Percentiles rank a stretch among this genome's conserved stretches.
Conservation (phyloP, 2,329 filamentous ascomycete genomes). For the Trichoderma atroviride region DNA sequence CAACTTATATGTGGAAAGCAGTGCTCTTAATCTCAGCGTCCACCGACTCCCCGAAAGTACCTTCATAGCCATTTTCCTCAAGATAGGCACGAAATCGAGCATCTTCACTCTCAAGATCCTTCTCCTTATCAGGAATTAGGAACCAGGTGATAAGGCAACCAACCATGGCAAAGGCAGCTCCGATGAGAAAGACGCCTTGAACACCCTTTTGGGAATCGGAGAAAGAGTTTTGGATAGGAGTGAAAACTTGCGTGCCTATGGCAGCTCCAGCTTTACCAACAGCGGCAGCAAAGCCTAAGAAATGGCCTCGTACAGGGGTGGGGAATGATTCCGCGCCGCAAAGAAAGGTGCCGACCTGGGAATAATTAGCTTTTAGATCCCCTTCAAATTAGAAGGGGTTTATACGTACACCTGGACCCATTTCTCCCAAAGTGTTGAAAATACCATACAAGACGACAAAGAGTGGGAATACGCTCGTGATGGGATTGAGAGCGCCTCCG, state of each 20-base stretch:
- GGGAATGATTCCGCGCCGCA: slow-evolving; percentile 47
- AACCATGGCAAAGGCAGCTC: slow-evolving; percentile 34
- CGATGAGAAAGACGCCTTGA: slow-evolving; percentile 36
- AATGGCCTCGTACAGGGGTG: slow-evolving; percentile 53
- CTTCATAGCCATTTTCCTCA: slow-evolving; percentile 29
- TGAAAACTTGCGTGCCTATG: slow-evolving; percentile 45
- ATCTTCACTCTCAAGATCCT: slow-evolving; percentile 31
- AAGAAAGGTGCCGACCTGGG: slow-evolving; percentile 42
- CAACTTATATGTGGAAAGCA: neutral
- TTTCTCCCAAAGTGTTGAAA: slow-evolving; percentile 42
- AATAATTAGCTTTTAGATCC: neutral
- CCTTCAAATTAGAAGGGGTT: slow-evolving; percentile 31
- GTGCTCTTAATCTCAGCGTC: neutral
- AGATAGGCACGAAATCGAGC: slow-evolving; percentile 30
- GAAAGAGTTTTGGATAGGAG: slow-evolving; percentile 31
- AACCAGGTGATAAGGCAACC: slow-evolving; percentile 35
- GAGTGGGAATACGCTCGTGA: slow-evolving; percentile 51
- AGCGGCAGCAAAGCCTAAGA: slow-evolving; percentile 53
- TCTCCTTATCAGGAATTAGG: slow-evolving; percentile 32
- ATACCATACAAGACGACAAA: slow-evolving; percentile 57
- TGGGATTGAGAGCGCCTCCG: slow-evolving; percentile 49
- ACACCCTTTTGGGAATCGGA: slow-evolving; percentile 32
- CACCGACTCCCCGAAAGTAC: neutral
- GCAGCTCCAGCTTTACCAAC: slow-evolving; percentile 56
- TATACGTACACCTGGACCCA: slow-evolving; percentile 50